Base-by-base conservation (phyloP, 2,329 filamentous ascomycete species). In the Diaporthe capsici region DNA sequence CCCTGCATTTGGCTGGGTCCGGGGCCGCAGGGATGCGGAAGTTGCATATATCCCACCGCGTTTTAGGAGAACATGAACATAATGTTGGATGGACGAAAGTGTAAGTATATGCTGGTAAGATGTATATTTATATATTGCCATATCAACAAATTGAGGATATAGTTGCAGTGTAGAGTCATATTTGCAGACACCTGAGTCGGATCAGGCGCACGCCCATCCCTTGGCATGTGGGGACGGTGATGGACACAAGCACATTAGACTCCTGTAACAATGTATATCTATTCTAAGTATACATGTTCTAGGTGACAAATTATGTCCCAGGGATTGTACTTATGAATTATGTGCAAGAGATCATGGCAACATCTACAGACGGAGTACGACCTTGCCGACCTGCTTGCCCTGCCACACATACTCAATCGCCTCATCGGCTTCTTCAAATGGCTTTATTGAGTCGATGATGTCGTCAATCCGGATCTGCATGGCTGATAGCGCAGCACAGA, bases 1-100 rank as follows among this genome's bases (percentile, higher is more conserved):
- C 44, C 42, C 42, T 34, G 20, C 63, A 67, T 34, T n/a, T 67
- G 63, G 63, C 44, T 67, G 63, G 63, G 63, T 20, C 44, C 63
- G 15, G 42, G 42, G 25, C 63, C 31, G 28, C 44, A 68, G 20
- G 17, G 17, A 22, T 55, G 51, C 49, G n/a, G 22, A 67, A 37
- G 63, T 49, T 9, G 44, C 63, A 44, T 12, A 51, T 17, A 22
- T 60, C 31, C 63, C 44, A 51, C 63, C 44, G 51, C 22, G 8
- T 37, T 8, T 2, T 7, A 20, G 44, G 20, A 51, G 44, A 37
- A 17, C n/a, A 44, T 2, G 20, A 49, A n/a, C 3, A n/a, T n/a
- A n/a, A n/a, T n/a, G n/a, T 17, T 67, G 28, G 25, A 47, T 31
- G 17, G 22, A 4, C 25, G 25, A 34, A 22, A 13, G 49, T 22